Evolutionary conservation across 2,329 filamentous ascomycete species (phyloP).

Genomic region (Colletotrichum theobromicola): DNA sequence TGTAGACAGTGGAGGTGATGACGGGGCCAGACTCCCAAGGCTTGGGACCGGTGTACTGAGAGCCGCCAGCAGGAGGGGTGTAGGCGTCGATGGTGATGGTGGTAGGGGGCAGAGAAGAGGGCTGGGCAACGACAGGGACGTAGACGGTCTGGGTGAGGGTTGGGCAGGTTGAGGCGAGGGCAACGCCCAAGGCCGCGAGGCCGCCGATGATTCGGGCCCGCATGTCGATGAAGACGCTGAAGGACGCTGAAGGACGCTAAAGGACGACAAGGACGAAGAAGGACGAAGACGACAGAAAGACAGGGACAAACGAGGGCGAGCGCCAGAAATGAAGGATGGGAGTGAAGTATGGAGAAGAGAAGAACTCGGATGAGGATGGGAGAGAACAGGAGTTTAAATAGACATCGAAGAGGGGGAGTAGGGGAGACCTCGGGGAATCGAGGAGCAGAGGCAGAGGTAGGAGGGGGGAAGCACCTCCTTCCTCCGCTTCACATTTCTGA

Average conservation of each 20-base stretch:
- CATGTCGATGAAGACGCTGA: conserved; percentile 36
- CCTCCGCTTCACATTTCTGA: neutral
- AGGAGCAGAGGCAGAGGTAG: neutral
- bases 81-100: conserved; percentile 22
- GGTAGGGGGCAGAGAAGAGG: conserved; percentile 20
- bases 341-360: neutral
- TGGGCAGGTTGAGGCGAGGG: conserved; percentile 10
- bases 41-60: conserved; percentile 22
- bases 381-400: neutral
- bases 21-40: conserved; percentile 18
- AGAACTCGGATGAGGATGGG: neutral
- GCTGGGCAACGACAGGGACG: conserved; percentile 44
- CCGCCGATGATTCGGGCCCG: conserved; percentile 39
- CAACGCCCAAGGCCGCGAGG: conserved; percentile 38
- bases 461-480: neutral
- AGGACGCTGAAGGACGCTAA: neutral
- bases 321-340: conserved; percentile 11
- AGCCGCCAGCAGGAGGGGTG: conserved; percentile 20
- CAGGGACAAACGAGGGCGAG: neutral
- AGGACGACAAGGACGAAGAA: conserved; percentile 6
- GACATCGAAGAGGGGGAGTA: neutral
- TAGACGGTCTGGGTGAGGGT: conserved; percentile 50
- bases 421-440: too few relatives aligned
- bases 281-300: conserved; percentile 8
- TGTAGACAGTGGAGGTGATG: neutral